A percentile compares a stretch with the other conserved stretches of the same genome.
Conservation (phyloP, 768 basidiomycete genomes). For the Crassisporium funariophilum region DNA sequence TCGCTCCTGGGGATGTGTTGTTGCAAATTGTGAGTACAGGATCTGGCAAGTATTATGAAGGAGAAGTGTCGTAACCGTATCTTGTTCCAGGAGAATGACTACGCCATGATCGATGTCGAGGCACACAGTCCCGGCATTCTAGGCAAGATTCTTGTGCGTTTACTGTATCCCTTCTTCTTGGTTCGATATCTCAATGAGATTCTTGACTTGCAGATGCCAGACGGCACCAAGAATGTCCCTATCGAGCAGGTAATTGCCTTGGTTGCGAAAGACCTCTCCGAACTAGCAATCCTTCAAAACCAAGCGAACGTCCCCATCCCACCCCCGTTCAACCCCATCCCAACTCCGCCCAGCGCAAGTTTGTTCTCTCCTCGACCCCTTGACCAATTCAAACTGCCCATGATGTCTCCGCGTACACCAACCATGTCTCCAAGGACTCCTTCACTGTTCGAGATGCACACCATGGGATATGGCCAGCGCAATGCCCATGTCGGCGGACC, state of each 20-base stretch:
- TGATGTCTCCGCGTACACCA: slow-evolving; percentile 26
- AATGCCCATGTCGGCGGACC: slow-evolving; percentile 23
- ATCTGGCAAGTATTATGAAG: background rate
- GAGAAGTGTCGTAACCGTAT: background rate
- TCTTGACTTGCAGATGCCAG: slow-evolving; percentile 46
- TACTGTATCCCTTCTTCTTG: background rate
- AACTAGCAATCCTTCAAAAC: slow-evolving; percentile 29
- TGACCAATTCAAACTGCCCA: slow-evolving; percentile 24
- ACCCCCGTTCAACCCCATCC: slow-evolving; percentile 28
- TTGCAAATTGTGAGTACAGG: slow-evolving; percentile 66
- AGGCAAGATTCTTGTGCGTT: slow-evolving; percentile 79
- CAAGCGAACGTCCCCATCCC: slow-evolving; percentile 20
- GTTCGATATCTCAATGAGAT: background rate
- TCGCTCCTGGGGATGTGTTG: slow-evolving; percentile 70
- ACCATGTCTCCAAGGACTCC: slow-evolving; percentile 27
- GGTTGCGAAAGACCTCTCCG: slow-evolving; percentile 62
- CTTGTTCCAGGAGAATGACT: slow-evolving; percentile 69
- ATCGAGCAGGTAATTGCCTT: slow-evolving; percentile 62
- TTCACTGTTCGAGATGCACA: slow-evolving; percentile 33
- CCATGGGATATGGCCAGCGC: slow-evolving; percentile 27
- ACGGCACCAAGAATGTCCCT: slow-evolving; percentile 61
- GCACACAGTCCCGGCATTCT: slow-evolving; percentile 87
- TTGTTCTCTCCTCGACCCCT: slow-evolving; percentile 19
- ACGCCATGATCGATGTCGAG: slow-evolving; percentile 84
- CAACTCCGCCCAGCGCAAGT: slow-evolving; percentile 23